phyloP scores from a whole-genome alignment of 2,329 filamentous ascomycete genomes.

The Epichloe sibirici region DNA sequence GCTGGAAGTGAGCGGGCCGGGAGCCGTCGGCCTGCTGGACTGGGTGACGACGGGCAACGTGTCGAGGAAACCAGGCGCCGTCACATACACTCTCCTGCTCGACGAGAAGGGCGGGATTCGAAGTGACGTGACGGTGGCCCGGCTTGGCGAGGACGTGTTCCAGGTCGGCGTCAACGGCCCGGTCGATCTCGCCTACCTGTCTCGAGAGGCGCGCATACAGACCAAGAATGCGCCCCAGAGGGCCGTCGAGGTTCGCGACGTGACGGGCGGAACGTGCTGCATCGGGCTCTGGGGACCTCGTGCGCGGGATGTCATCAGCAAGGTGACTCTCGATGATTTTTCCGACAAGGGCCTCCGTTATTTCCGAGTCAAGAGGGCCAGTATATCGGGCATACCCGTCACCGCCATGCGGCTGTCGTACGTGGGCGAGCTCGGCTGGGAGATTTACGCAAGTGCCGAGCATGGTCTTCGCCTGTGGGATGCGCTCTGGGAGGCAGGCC shows the following conservation, averaged over 20 bases:
- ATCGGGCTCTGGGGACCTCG: conserved; percentile 52
- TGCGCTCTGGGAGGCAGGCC: conserved; percentile 40
- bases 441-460: conserved; percentile 48
- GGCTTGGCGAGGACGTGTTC: conserved; percentile 35
- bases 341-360: conserved; percentile 34
- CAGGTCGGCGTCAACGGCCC: conserved; percentile 46
- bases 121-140: conserved; percentile 44
- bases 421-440: conserved; percentile 51
- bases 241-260: conserved; percentile 41
- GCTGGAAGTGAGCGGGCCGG: conserved; percentile 45
- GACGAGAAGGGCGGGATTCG: conserved; percentile 39
- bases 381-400: conserved; percentile 43
- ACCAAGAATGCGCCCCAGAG: conserved; percentile 24
- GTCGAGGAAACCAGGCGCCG: conserved; percentile 30
- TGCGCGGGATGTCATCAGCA: conserved; percentile 36
- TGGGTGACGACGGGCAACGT: conserved; percentile 39
- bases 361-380: conserved; percentile 34
- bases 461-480: conserved; percentile 48
- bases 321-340: conserved; percentile 33
- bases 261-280: conserved; percentile 47
- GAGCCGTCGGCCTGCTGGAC: conserved; percentile 41
- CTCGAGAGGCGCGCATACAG: conserved; percentile 38
- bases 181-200: conserved; percentile 41
- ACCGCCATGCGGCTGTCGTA: conserved; percentile 43
- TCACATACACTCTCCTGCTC: conserved; percentile 45